Percentiles rank a stretch among this genome's conserved stretches.
These are phyloP conservation scores for Tetracladium setigerum DNA, from an alignment of 495 filamentous ascomycete genomes.

Conservation along the genomic window DNA sequence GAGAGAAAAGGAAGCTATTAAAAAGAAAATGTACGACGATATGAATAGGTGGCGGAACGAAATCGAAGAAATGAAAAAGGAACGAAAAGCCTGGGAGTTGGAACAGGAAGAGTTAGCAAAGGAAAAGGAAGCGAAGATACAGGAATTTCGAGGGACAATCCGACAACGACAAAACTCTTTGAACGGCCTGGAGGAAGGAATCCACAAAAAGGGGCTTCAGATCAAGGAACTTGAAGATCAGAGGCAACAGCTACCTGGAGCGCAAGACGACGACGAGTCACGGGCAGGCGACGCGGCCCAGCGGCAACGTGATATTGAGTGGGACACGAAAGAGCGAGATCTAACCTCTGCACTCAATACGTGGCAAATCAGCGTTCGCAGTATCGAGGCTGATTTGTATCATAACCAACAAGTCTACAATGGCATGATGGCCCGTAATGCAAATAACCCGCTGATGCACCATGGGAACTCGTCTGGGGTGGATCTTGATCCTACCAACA, in stretches of 20 bases:
- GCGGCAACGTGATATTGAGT: slow-evolving; percentile 15
- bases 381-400: slow-evolving; percentile 2
- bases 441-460: slow-evolving; percentile 20
- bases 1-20: slow-evolving; percentile 65
- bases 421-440: slow-evolving; percentile 9
- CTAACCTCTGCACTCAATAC: slow-evolving; percentile 5
- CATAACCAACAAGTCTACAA: slow-evolving; percentile 6
- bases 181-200: slow-evolving; percentile 29
- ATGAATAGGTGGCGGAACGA: slow-evolving; percentile 49
- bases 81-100: slow-evolving; percentile 32
- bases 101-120: slow-evolving; percentile 36
- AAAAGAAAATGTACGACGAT: slow-evolving; percentile 44
- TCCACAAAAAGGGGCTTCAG: slow-evolving; percentile 26
- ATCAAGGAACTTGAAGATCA: slow-evolving; percentile 49
- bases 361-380: not conserved
- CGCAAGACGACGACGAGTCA: slow-evolving; percentile 47
- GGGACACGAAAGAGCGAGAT: slow-evolving; percentile 14
- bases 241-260: slow-evolving; percentile 40
- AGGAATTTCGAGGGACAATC: slow-evolving; percentile 15
- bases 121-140: slow-evolving; percentile 24
- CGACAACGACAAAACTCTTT: slow-evolving; percentile 10
- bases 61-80: slow-evolving; percentile 37
- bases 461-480: slow-evolving; percentile 38
- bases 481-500: slow-evolving; percentile 36
- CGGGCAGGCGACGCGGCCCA: slow-evolving; percentile 32